Percentiles rank a stretch among this genome's conserved stretches.
Conservation (phyloP, 179 eudicot species). For the Beta macrorhiza region DNA sequence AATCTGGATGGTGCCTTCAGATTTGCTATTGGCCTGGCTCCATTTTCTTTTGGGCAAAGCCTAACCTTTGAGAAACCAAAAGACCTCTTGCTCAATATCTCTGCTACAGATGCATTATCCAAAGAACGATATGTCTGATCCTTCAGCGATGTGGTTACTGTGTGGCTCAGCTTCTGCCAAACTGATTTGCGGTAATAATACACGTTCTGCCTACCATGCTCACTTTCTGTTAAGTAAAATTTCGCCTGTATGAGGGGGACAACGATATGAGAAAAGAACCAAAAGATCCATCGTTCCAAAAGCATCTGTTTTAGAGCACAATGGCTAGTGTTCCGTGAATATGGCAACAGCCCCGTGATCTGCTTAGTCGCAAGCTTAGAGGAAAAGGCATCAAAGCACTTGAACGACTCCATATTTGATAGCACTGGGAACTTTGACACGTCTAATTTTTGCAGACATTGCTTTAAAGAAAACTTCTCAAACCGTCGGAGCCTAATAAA, state of each 20-base stretch:
- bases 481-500: constrained; percentile 60
- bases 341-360: constrained; percentile 1
- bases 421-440: constrained; percentile 59
- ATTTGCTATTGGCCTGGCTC: constrained; percentile 74
- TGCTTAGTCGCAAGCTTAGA: constrained; percentile 15
- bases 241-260: constrained; percentile 72
- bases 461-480: constrained; percentile 68
- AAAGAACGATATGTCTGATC: constrained; percentile 46
- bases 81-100: constrained; percentile 47
- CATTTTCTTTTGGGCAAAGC: constrained; percentile 69
- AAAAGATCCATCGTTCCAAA: constrained; percentile 68
- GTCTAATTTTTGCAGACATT: constrained; percentile 61
- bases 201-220: constrained; percentile 69
- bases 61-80: constrained; percentile 91
- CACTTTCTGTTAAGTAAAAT: constrained; percentile 88
- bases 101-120: constrained; percentile 36
- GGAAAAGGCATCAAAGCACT: constrained; percentile 23
- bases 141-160: constrained; percentile 33
- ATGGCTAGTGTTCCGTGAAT: constrained; percentile 15
- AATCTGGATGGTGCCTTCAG: constrained; percentile 64
- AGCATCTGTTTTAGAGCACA: constrained; percentile 40
- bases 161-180: constrained; percentile 57
- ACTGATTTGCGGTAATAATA: constrained; percentile 56
- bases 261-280: constrained; percentile 66
- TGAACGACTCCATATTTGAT: constrained; percentile 41